Conservation (phyloP, 192 early-diverging fungal genomes). For the Linnemannia zychae region DNA sequence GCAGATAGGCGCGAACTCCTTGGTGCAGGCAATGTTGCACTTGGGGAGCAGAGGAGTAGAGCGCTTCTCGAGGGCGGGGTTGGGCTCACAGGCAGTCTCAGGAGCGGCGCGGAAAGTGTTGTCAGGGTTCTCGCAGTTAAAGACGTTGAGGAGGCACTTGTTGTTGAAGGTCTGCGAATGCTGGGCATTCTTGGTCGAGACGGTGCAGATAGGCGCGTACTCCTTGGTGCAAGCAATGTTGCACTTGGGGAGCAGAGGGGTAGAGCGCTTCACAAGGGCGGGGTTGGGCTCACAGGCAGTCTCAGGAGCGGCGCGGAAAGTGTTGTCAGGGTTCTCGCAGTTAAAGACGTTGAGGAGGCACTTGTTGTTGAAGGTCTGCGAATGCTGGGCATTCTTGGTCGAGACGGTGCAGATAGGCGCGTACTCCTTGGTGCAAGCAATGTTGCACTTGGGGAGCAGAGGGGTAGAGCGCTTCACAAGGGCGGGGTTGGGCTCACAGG, state of each 20-base stretch:
- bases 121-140: slow-evolving; percentile 1
- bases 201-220: background rate
- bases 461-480: background rate
- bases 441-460: background rate
- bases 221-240: background rate
- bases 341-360: background rate
- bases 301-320: background rate
- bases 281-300: background rate
- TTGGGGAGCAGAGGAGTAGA: background rate
- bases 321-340: slow-evolving; percentile 1
- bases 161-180: background rate
- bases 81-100: background rate
- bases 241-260: background rate
- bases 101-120: background rate
- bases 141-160: background rate
- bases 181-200: background rate
- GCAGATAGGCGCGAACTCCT: background rate
- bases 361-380: background rate
- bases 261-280: background rate
- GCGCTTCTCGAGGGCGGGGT: background rate
- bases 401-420: background rate
- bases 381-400: background rate
- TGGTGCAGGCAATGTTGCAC: background rate
- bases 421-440: background rate
- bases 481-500: background rate